Conservation (phyloP, 768 basidiomycete species). For the Mycena polygramma region DNA sequence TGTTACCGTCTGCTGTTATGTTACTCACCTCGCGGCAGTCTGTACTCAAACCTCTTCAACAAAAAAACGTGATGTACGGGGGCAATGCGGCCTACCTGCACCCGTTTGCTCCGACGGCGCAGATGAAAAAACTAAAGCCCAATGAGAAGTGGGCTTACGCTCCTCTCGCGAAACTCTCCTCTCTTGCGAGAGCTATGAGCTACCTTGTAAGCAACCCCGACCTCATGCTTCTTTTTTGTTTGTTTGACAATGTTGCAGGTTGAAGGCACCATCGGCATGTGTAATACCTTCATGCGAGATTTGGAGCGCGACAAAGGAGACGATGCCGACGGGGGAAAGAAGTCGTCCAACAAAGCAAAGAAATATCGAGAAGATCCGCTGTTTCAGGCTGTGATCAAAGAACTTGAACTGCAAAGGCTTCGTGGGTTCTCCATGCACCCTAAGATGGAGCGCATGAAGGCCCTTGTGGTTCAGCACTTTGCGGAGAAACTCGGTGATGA, state of each 20-base stretch:
- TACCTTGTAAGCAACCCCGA: constrained; percentile 74
- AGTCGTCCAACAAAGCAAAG: constrained; percentile 62
- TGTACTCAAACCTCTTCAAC: constrained; percentile 50
- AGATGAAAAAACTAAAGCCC: constrained; percentile 52
- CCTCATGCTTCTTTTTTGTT: constrained; percentile 6
- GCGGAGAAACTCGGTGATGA: constrained; percentile 62
- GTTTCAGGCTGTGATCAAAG: constrained; percentile 75
- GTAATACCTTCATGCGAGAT: constrained; percentile 72
- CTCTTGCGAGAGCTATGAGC: constrained; percentile 85
- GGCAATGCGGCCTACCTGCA: constrained; percentile 75
- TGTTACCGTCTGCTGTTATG: constrained; percentile 2
- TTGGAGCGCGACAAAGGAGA: constrained; percentile 56
- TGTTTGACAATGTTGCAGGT: constrained; percentile 60
- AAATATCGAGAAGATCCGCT: constrained; percentile 64
- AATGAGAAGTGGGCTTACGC: constrained; percentile 64
- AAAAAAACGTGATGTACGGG: constrained; percentile 59
- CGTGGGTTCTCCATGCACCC: constrained; percentile 81
- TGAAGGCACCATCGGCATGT: constrained; percentile 87
- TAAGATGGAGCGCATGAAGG: constrained; percentile 89
- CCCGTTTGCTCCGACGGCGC: constrained; percentile 68
- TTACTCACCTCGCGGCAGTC: constrained; percentile 39
- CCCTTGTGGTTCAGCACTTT: constrained; percentile 86
- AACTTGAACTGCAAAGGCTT: constrained; percentile 71
- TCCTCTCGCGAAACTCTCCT: constrained; percentile 64
- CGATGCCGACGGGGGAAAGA: constrained; percentile 44